Evolutionary conservation across 106 monocot genomes (phyloP), one percentile per base, ranked within the genome.

Genomic region (Xerophyta viscosa): DNA sequence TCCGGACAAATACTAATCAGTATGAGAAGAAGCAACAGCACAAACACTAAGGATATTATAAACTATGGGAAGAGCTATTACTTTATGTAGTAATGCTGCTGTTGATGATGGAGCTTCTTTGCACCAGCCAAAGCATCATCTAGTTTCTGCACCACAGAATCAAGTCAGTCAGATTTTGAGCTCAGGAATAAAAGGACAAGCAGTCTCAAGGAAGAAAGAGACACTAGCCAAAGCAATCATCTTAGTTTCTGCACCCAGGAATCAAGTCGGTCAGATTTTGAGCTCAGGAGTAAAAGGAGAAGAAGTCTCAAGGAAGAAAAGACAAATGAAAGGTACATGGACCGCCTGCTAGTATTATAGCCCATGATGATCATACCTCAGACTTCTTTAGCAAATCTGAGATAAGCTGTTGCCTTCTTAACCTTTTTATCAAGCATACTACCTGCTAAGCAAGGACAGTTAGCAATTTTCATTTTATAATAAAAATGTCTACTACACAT

Each of bases 81-180:
- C 91, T 71, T 91, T 78, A 13, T 58, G 24, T 39, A 91, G 66
- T 27, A 66, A 31, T 37, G 66, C 27, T 73, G 74, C 21, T 69
- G 71, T 31, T 81, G 75, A 58, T 77, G 85, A 53, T 71, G 48
- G 10, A 91, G 75, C 50, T 82, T 86, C 65, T 67, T 84, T 46
- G 75, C 59, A 64, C 58, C 56, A 37, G 56, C 57, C 51, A 85
- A 57, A 52, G 81, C 74, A 62, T 81, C 84, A 43, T 91, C 91
- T 6, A 78, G 30, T 70, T 85, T 85, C 91, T 91, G 75, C 39
- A 39, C 15, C 39, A 28, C 29, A 26, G 9, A 53, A 53, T 29
- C 52, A 53, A 53, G n/a, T 15, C 3, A 53, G 18, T 15, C 28
- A n/a, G n/a, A n/a, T n/a, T 30, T 27, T 27, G 0, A 53, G 19